Conservation (phyloP, 768 basidiomycete species). For the Collybiopsis confluens region DNA sequence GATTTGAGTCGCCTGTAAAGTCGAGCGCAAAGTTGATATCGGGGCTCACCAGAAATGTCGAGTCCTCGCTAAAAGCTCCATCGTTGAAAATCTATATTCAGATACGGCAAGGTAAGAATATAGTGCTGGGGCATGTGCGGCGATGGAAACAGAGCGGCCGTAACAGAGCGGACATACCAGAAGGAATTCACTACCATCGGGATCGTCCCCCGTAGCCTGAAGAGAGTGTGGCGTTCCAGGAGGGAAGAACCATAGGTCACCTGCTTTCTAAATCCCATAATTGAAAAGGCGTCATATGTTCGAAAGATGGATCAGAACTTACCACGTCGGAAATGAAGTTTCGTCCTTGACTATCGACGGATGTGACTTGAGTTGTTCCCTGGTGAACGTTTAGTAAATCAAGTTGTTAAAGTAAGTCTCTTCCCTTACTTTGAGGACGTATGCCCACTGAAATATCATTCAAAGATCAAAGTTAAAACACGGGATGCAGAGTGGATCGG, state of each 20-base stretch:
- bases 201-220: slow-evolving; percentile 42
- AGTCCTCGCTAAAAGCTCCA: slow-evolving; percentile 49
- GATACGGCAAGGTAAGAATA: no score
- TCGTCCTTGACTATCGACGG: slow-evolving; percentile 42
- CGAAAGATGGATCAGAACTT: slow-evolving; percentile 14
- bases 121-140: neutral
- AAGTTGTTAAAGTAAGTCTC: neutral
- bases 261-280: slow-evolving; percentile 24
- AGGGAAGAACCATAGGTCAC: slow-evolving; percentile 57
- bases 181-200: slow-evolving; percentile 48
- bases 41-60: slow-evolving; percentile 41
- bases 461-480: neutral
- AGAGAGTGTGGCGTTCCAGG: slow-evolving; percentile 57
- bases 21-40: neutral
- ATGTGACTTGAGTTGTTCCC: slow-evolving; percentile 45
- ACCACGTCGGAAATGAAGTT: slow-evolving; percentile 50
- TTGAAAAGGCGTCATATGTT: neutral
- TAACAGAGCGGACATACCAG: slow-evolving; percentile 26
- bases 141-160: no score
- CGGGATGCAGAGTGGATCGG: neutral
- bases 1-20: neutral
- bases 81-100: slow-evolving; percentile 52
- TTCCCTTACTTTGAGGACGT: slow-evolving; percentile 37
- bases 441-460: slow-evolving; percentile 46
- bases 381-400: slow-evolving; percentile 12